These are phyloP conservation scores for Picea engelmannii DNA, from an alignment of 83 land plant species.

Conservation along the genomic window DNA sequence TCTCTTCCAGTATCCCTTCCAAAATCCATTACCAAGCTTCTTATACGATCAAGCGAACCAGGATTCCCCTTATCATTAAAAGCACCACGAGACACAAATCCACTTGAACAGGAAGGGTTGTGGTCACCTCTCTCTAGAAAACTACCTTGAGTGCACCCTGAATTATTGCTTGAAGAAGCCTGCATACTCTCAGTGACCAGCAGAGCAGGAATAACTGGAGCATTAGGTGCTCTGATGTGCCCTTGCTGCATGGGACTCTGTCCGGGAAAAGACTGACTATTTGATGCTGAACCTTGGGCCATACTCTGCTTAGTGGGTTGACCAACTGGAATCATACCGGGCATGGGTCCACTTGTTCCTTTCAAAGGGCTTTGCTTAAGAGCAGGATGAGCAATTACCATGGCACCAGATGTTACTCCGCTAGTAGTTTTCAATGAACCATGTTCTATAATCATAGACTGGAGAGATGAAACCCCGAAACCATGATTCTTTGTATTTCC, in stretches of 20 bases:
- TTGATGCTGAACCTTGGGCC: neutral
- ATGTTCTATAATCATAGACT: conserved; percentile 1
- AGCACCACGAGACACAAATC: no score
- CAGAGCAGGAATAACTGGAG: neutral
- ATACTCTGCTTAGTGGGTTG: neutral
- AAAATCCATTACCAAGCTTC: conserved; percentile 16
- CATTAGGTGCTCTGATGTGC: conserved; percentile 10
- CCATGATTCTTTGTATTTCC: conserved; percentile 4
- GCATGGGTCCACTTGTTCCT: neutral
- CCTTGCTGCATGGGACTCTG: conserved; percentile 3
- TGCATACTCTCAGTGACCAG: neutral
- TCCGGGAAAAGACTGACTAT: neutral
- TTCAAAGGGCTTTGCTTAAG: conserved; percentile 9
- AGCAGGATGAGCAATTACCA: neutral
- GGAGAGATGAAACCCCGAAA: neutral
- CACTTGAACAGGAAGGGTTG: neutral
- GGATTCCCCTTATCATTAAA: no score
- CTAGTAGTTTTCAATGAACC: neutral
- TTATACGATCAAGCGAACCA: conserved; percentile 4
- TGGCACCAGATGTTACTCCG: neutral
- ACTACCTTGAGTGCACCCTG: neutral
- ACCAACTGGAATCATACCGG: conserved; percentile 6
- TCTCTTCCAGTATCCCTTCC: conserved; percentile 11
- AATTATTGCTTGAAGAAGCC: neutral
- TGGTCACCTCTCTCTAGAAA: conserved; percentile 7